These are phyloP conservation scores for Inga laurina DNA, from an alignment of 306 rosid species.

Conservation along the genomic window DNA sequence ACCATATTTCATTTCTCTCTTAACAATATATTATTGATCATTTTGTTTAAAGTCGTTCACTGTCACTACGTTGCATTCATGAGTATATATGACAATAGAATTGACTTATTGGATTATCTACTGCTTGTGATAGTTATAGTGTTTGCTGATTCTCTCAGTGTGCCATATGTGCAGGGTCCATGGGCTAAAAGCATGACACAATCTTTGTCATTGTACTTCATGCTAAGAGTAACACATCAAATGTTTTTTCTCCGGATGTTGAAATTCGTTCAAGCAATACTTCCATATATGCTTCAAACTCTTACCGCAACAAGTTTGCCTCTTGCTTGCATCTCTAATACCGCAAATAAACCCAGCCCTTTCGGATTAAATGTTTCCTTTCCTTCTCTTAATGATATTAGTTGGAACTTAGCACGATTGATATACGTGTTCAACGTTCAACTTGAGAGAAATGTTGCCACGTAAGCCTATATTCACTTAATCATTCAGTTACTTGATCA, in stretches of 20 bases:
- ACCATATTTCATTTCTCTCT: not conserved
- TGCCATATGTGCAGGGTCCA: constrained; percentile 55
- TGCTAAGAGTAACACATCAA: constrained; percentile 47
- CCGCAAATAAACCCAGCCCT: constrained; percentile 77
- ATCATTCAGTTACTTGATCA: constrained; percentile 20
- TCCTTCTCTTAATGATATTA: constrained; percentile 71
- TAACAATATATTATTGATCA: not conserved
- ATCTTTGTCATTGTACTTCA: constrained; percentile 50
- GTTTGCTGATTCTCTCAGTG: constrained; percentile 26
- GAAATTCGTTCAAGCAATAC: constrained; percentile 41
- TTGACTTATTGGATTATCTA: constrained; percentile 19
- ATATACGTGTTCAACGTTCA: constrained; percentile 79
- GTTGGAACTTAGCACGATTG: constrained; percentile 74
- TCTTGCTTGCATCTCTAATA: constrained; percentile 77
- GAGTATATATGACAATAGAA: constrained; percentile 17
- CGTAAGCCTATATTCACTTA: constrained; percentile 64
- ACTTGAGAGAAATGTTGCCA: constrained; percentile 87
- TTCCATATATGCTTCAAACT: constrained; percentile 54
- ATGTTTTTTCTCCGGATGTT: constrained; percentile 41
- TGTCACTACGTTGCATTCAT: constrained; percentile 21
- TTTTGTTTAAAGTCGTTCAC: not conserved
- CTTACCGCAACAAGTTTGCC: constrained; percentile 57
- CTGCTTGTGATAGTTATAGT: not conserved
- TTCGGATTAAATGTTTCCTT: constrained; percentile 78
- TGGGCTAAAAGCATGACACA: constrained; percentile 46